Base-by-base conservation (phyloP, 371 early-diverging fungal species). In the Circinella minor region DNA sequence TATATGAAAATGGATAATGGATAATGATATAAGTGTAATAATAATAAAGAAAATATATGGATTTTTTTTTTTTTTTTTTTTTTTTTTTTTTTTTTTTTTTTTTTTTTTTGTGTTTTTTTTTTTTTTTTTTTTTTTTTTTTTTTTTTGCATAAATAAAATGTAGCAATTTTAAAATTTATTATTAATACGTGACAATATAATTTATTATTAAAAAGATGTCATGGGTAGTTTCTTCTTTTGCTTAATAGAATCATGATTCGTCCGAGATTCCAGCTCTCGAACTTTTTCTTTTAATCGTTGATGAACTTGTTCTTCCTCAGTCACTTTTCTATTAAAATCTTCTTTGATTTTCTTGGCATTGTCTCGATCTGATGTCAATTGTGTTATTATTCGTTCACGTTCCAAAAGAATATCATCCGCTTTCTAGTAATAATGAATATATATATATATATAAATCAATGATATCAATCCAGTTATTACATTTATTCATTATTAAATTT, bases 241-340 rank as follows among this genome's bases (percentile, higher is more conserved):
- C 34, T 38, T 62, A 13, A 5, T 51, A 34, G 62, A 38, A 10
- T 62, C 62, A 10, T 62, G 62, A 8, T 62, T 39, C 14, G 20
- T 34, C 9, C 65, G 65, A 49, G 65, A 65, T 38, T 69, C 69
- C 47, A 69, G 36, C 43, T 69, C 69, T 13, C 57, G 69, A n/a
- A 69, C 55, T 7, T 46, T 69, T 27, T 62, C 63, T 15, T 63
- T 38, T 46, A 69, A 55, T 34, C 69, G 49, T 57, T 63, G 55
- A 7, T 51, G 63, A 27, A 36, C 17, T 13, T 27, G 11, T 5
- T 55, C 55, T 63, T 69, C 67, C 36, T 71, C 67, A 18, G 51
- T 36, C 3, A 67, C 18, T 37, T 67, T 71, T 4, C 37, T n/a
- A 34, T 18, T 54, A 11, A 65, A 8, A 11, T 27, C 20, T 4